phyloP scores from a whole-genome alignment of 2,329 filamentous ascomycete species.

The Knufia petricola region DNA sequence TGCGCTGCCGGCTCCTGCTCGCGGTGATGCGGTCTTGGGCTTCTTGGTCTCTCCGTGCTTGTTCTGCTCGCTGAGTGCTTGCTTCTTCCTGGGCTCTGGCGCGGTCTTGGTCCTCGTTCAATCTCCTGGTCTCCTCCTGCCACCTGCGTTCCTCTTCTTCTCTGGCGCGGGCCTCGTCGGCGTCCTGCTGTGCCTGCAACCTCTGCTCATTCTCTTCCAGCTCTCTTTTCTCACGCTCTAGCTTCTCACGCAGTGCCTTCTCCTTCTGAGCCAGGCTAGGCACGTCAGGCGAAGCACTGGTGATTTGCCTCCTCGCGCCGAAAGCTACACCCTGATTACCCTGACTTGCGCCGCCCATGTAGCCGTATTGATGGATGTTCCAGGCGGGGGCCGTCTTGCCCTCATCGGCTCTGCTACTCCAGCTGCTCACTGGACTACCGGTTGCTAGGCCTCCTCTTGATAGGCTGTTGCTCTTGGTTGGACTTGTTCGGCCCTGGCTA shows the following conservation, averaged over 20 bases:
- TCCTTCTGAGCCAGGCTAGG: conserved; percentile 80
- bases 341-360: conserved; percentile 94
- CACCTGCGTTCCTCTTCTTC: conserved; percentile 38
- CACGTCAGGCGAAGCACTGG: conserved; percentile 66
- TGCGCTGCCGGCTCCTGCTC: conserved; percentile 54
- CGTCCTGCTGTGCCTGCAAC: conserved; percentile 41
- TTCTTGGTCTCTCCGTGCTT: conserved; percentile 62
- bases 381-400: conserved; percentile 75
- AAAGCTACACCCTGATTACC: conserved; percentile 91
- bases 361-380: conserved; percentile 98
- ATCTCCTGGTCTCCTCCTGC: conserved; percentile 36
- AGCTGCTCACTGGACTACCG: conserved; percentile 61
- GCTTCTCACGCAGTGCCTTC: conserved; percentile 49
- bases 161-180: conserved; percentile 37
- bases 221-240: conserved; percentile 46
- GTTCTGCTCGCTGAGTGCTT: conserved; percentile 57
- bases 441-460: conserved; percentile 28
- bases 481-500: conserved; percentile 43
- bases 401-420: conserved; percentile 81
- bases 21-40: conserved; percentile 57
- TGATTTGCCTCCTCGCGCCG: conserved; percentile 86
- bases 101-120: conserved; percentile 37
- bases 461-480: conserved; percentile 37
- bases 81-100: conserved; percentile 40
- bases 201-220: conserved; percentile 45